Percentiles rank a stretch among this genome's conserved stretches.
These are phyloP conservation scores for Phylloporus sp. DNA, from an alignment of 768 basidiomycete genomes.

Conservation along the genomic window DNA sequence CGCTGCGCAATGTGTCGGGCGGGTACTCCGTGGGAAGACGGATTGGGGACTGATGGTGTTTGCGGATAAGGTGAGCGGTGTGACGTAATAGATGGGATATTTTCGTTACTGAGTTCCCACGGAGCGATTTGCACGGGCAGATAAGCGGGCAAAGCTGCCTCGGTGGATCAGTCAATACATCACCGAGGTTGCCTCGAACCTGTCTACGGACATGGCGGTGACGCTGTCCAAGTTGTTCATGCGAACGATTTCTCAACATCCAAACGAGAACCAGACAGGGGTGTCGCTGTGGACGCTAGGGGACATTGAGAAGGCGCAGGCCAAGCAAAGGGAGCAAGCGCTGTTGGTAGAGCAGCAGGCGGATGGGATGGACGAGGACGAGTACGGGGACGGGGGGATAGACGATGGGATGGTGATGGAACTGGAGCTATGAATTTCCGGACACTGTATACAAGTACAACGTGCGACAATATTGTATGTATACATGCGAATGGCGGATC, in stretches of 20 bases:
- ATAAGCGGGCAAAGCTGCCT: slow-evolving; percentile 93
- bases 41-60: slow-evolving; percentile 99
- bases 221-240: slow-evolving; percentile 94
- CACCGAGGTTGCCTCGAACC: slow-evolving; percentile 94
- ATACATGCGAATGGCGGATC: slow-evolving; percentile 5
- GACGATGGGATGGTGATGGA: slow-evolving; percentile 58
- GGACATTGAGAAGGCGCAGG: slow-evolving; percentile 83
- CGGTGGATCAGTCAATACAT: slow-evolving; percentile 99
- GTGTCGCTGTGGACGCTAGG: slow-evolving; percentile 93
- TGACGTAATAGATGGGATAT: background rate
- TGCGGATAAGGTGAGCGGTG: slow-evolving; percentile 81
- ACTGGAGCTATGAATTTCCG: slow-evolving; percentile 44
- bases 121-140: slow-evolving; percentile 86
- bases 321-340: slow-evolving; percentile 67
- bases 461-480: slow-evolving; percentile 12
- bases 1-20: slow-evolving; percentile 97
- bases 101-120: background rate
- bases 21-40: slow-evolving; percentile 95
- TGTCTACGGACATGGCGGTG: slow-evolving; percentile 97
- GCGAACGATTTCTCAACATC: slow-evolving; percentile 97
- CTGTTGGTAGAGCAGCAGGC: slow-evolving; percentile 38
- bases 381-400: slow-evolving; percentile 64
- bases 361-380: slow-evolving; percentile 44
- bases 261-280: slow-evolving; percentile 93
- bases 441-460: slow-evolving; percentile 3